Percentiles rank a stretch among this genome's conserved stretches.
These are phyloP conservation scores for Lentinula edodes DNA, from an alignment of 768 basidiomycete species.

Conservation along the genomic window DNA sequence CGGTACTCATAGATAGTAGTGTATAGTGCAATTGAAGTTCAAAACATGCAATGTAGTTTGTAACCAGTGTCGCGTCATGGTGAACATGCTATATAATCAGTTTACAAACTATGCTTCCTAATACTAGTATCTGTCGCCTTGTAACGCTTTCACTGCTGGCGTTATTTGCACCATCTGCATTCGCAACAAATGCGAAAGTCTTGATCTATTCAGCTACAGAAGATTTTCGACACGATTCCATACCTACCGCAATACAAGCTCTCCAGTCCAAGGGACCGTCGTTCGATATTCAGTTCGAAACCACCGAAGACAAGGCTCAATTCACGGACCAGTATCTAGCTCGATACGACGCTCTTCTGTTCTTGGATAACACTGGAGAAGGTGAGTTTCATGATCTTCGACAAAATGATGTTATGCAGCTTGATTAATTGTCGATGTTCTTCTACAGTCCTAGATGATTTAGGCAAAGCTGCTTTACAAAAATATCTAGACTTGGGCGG, in stretches of 20 bases:
- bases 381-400: slow-evolving; percentile 25
- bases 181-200: slow-evolving; percentile 17
- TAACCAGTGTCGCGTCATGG: too few species aligned
- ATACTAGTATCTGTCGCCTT: background rate
- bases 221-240: slow-evolving; percentile 69
- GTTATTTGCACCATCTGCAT: background rate
- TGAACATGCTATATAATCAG: too few species aligned
- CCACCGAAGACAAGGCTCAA: slow-evolving; percentile 53
- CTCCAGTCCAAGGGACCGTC: slow-evolving; percentile 39
- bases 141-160: background rate
- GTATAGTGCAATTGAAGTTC: too few species aligned
- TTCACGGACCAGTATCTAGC: slow-evolving; percentile 54
- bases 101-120: background rate
- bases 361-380: slow-evolving; percentile 66
- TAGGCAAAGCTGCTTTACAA: slow-evolving; percentile 57
- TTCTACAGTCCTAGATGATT: slow-evolving; percentile 49
- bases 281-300: slow-evolving; percentile 51
- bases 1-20: too few species aligned
- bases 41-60: too few species aligned
- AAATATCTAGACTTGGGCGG: slow-evolving; percentile 64
- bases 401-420: background rate
- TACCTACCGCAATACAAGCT: slow-evolving; percentile 61
- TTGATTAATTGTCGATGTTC: background rate
- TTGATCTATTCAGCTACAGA: slow-evolving; percentile 59
- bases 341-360: slow-evolving; percentile 61